Conservation (phyloP, 176 grass and related monocot species). For the Oryza officinalis region DNA sequence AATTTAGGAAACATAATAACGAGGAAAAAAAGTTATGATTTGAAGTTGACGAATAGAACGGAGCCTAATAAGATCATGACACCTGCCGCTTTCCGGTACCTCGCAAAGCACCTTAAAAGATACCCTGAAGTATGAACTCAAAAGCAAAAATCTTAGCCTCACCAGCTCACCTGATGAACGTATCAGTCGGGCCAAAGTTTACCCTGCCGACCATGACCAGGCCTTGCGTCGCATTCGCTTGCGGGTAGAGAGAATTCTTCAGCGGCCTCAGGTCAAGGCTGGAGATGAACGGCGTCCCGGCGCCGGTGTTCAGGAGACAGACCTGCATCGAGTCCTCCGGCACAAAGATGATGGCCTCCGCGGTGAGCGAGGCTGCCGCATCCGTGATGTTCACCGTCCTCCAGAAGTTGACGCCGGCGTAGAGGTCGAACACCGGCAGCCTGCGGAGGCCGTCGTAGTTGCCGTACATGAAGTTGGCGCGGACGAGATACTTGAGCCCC, state of each 20-base stretch:
- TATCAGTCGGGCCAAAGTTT: slow-evolving; percentile 21
- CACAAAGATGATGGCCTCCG: slow-evolving; percentile 20
- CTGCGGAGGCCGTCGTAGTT: slow-evolving; percentile 35
- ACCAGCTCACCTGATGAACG: not conserved
- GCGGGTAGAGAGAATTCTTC: slow-evolving; percentile 10
- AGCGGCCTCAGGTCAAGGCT: slow-evolving; percentile 46
- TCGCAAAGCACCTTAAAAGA: too few relatives aligned
- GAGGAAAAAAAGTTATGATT: too few relatives aligned
- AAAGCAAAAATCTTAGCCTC: too few relatives aligned
- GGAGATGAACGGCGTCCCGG: slow-evolving; percentile 53
- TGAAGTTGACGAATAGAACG: too few relatives aligned
- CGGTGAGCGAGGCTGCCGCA: not conserved
- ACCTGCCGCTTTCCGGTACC: too few relatives aligned
- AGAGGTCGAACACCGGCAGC: not conserved
- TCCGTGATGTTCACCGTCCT: slow-evolving; percentile 26
- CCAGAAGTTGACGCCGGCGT: slow-evolving; percentile 44
- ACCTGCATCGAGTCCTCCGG: slow-evolving; percentile 26
- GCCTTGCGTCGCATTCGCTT: not conserved
- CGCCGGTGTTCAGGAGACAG: slow-evolving; percentile 36
- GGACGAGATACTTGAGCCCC: slow-evolving; percentile 8
- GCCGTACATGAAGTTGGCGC: slow-evolving; percentile 42
- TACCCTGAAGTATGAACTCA: too few relatives aligned
- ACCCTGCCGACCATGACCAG: slow-evolving; percentile 23
- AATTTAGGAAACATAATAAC: too few relatives aligned
- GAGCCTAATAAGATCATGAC: too few relatives aligned